These are phyloP conservation scores for Claviceps citrina DNA, from an alignment of 2,329 filamentous ascomycete species.

Conservation along the genomic window DNA sequence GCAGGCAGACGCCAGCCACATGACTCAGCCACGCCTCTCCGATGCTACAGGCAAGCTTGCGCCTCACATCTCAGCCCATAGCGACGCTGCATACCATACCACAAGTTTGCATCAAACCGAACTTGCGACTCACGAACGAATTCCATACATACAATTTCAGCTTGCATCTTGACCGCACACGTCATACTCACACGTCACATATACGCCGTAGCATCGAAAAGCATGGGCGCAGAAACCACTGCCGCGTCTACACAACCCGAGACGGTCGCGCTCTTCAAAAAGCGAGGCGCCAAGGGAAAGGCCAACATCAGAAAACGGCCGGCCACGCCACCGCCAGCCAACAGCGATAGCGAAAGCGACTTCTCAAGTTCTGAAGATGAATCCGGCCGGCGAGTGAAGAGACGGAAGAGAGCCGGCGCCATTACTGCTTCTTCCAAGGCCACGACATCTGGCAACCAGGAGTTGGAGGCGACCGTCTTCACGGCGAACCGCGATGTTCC, in stretches of 20 bases:
- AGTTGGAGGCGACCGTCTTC: constrained; percentile 38
- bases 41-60: no score
- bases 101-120: no score
- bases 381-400: constrained; percentile 61
- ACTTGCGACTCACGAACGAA: no score
- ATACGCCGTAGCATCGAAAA: not conserved
- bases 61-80: not conserved
- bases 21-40: constrained; percentile 2
- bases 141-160: no score
- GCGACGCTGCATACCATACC: no score
- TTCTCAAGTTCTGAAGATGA: constrained; percentile 66
- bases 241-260: constrained; percentile 10
- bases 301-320: constrained; percentile 67
- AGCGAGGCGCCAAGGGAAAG: constrained; percentile 62
- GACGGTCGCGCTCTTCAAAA: constrained; percentile 66
- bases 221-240: constrained; percentile 4
- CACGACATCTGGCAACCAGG: constrained; percentile 17
- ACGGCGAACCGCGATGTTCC: constrained; percentile 45
- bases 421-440: constrained; percentile 50
- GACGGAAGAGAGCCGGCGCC: constrained; percentile 51
- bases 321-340: constrained; percentile 58
- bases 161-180: no score
- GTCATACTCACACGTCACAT: no score
- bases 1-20: not conserved
- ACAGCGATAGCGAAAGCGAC: constrained; percentile 34